Evolutionary conservation across 139 green algal genomes (phyloP).

Genomic region (Chlorella sp.): DNA sequence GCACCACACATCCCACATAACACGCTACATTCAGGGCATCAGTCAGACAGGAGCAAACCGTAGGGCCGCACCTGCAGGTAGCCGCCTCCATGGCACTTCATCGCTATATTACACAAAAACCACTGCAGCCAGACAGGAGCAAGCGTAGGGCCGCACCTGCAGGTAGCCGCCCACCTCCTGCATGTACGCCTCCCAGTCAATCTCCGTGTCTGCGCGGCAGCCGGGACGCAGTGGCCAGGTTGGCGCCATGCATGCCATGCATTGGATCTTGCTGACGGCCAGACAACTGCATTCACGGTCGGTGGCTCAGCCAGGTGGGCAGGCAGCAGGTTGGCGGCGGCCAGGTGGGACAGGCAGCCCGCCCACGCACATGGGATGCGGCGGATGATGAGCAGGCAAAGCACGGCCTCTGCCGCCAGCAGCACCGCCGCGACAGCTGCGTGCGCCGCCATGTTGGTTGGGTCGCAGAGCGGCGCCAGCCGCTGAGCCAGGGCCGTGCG

Average conservation of each 20-base stretch:
- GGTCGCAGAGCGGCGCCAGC: slow-evolving; percentile 14
- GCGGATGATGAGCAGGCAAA: slow-evolving; percentile 52
- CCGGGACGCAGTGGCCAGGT: too few relatives aligned
- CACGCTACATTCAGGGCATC: too few relatives aligned
- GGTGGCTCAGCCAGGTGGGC: too few relatives aligned
- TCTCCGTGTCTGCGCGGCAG: slow-evolving; percentile 60
- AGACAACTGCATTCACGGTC: too few relatives aligned
- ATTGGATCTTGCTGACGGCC: too few relatives aligned
- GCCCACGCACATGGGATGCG: slow-evolving; percentile 45
- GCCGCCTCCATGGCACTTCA: too few relatives aligned
- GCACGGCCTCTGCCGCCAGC: slow-evolving; percentile 37
- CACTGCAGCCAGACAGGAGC: too few relatives aligned
- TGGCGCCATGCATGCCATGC: too few relatives aligned
- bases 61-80: slow-evolving; percentile 37
- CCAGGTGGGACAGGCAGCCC: neutral
- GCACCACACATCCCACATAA: too few relatives aligned
- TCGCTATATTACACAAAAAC: too few relatives aligned
- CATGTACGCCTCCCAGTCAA: slow-evolving; percentile 69
- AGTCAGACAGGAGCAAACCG: too few relatives aligned
- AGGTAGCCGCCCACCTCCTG: slow-evolving; percentile 52
- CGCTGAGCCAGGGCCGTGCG: neutral
- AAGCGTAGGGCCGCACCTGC: slow-evolving; percentile 14
- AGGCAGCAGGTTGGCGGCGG: too few relatives aligned
- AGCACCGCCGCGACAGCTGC: slow-evolving; percentile 19
- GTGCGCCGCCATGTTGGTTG: slow-evolving; percentile 17